Percentiles rank a stretch among this genome's conserved stretches.
Evolutionary conservation across 805 yeast species (phyloP).

Genomic region (Myxozyma udenii): DNA sequence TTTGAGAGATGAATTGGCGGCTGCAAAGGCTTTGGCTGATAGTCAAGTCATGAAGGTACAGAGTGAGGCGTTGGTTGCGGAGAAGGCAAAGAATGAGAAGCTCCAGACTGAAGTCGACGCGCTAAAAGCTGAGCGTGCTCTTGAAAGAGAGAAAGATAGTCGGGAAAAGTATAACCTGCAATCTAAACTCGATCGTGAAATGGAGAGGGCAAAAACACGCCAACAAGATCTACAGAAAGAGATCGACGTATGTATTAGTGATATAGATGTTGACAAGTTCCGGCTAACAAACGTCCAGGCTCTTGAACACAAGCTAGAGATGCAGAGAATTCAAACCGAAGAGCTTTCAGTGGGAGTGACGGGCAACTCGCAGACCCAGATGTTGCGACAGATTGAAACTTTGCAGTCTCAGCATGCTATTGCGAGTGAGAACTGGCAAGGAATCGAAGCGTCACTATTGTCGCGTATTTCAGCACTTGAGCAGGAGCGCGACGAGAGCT

Average conservation of each 20-base stretch:
- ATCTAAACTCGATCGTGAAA: slow-evolving; percentile 35
- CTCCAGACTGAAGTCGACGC: slow-evolving; percentile 36
- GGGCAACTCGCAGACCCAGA: slow-evolving; percentile 39
- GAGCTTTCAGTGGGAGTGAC: slow-evolving; percentile 37
- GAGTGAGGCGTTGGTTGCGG: slow-evolving; percentile 34
- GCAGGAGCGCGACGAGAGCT: slow-evolving; percentile 44
- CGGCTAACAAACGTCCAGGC: slow-evolving; percentile 46
- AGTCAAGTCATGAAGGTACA: slow-evolving; percentile 32
- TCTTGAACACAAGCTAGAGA: slow-evolving; percentile 72
- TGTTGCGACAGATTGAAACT: slow-evolving; percentile 47
- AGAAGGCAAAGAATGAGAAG: slow-evolving; percentile 32
- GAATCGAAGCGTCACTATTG: slow-evolving; percentile 65
- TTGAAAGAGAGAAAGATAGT: slow-evolving; percentile 41
- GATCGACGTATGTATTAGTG: slow-evolving; percentile 27
- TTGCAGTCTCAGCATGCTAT: slow-evolving; percentile 69
- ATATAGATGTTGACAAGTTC: slow-evolving; percentile 31
- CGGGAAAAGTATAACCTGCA: slow-evolving; percentile 27
- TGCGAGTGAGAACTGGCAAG: slow-evolving; percentile 78
- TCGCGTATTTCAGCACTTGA: slow-evolving; percentile 48
- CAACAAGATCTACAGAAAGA: slow-evolving; percentile 33
- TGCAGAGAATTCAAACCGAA: slow-evolving; percentile 62
- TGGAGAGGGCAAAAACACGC: slow-evolving; percentile 35
- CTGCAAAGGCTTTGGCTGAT: slow-evolving; percentile 34
- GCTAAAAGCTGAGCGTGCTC: slow-evolving; percentile 37
- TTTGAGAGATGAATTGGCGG: slow-evolving; percentile 35